Base-by-base conservation (phyloP, 495 filamentous ascomycete genomes). In the Cercophora samala region DNA sequence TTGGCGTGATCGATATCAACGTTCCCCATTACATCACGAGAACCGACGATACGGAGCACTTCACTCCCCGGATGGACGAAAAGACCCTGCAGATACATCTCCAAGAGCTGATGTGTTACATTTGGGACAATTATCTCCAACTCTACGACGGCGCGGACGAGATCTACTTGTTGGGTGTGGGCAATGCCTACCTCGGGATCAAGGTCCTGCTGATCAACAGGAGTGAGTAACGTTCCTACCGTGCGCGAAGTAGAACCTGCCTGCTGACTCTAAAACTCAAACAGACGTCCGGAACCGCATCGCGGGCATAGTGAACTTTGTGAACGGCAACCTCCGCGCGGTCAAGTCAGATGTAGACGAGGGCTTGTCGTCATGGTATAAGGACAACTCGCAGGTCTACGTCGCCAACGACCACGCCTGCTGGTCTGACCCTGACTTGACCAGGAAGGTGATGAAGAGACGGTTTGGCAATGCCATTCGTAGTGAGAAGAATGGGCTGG, bases 61-160 rank as follows among this genome's bases (percentile, higher is more conserved):
- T 70, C 70, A 78, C 70, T 1, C 72, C 76, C 15, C 64, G 69
- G 15, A 46, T 70, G 2, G 72, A 77, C 26, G 78, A 80, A 66
- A 68, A 76, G 32, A 68, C 73, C 0, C 58, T 82, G 8, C 77
- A 86, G 63, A 79, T 82, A 0, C 85, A 88, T 54, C 89, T 89
- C 0, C 85, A 89, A 64, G 90, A 95, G 68, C 78, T 98, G 8
- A 89, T 92, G 19, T 86, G 85, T 63, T 98, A 96, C 71, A 75
- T 99, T 37, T 99, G 96, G 96, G 94, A 98, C 70, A 99, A 99
- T 72, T 97, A 97, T 70, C 90, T 99, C 42, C 91, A 96, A 84
- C 88, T 90, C 4, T 84, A 87, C 67, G 86, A 91, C 6, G 74
- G 82, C 0, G 74, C 68, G 4, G 85, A 88, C 1, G 85, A 93